phyloP scores from a whole-genome alignment of 164 flowering plant genomes.

The Warburgia ugandensis region DNA sequence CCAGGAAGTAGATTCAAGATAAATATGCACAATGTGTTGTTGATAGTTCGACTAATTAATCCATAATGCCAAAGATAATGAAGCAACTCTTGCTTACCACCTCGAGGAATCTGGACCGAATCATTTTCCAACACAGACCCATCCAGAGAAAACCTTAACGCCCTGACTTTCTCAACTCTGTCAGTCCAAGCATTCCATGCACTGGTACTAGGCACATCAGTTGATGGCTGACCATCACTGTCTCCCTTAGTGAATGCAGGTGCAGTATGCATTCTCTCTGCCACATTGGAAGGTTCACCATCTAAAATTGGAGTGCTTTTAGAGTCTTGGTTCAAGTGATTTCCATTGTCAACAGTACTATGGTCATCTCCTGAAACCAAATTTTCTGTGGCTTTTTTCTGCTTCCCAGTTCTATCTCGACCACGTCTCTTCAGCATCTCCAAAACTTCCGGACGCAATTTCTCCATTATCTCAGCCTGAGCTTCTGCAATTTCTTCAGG shows the following conservation, averaged over 20 bases:
- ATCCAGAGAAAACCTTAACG: constrained; percentile 73
- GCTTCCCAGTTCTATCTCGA: constrained; percentile 43
- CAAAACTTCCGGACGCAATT: constrained; percentile 52
- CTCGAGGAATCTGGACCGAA: constrained; percentile 11
- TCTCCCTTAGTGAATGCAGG: constrained; percentile 7
- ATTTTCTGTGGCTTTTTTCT: constrained; percentile 13
- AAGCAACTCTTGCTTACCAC: constrained; percentile 22
- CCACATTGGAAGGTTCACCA: constrained; percentile 11
- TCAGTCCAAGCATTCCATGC: constrained; percentile 73
- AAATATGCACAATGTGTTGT: no score
- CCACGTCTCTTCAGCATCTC: constrained; percentile 52
- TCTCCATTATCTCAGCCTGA: constrained; percentile 68
- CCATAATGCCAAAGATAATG: no score
- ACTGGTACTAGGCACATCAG: constrained; percentile 15
- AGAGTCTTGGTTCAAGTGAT: constrained; percentile 9
- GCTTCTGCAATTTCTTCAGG: constrained; percentile 74
- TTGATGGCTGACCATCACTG: constrained; percentile 14
- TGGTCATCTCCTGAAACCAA: constrained; percentile 2
- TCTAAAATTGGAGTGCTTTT: constrained; percentile 7
- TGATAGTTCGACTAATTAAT: no score
- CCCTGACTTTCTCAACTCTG: constrained; percentile 77
- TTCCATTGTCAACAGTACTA: constrained; percentile 13
- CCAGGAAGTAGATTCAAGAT: no score
- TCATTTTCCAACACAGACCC: constrained; percentile 45
- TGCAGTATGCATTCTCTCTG: constrained; percentile 10